Evolutionary conservation across 202 grass and related monocot genomes (phyloP).

Genomic region (Bolboschoenoplectus hybrid): DNA sequence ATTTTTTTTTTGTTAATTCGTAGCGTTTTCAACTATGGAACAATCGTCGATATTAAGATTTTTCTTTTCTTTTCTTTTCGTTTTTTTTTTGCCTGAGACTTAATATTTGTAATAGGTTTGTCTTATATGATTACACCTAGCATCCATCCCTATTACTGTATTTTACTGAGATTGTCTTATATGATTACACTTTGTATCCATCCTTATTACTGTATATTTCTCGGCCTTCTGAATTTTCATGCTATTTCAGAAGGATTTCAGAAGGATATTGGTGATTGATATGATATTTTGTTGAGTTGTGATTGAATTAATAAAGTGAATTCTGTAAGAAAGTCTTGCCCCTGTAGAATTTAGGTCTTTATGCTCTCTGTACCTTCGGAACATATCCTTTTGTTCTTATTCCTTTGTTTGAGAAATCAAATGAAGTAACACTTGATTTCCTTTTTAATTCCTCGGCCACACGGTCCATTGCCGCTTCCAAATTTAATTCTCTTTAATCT

Average conservation of each 20-base stretch:
- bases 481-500: background rate
- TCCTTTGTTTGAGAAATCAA: background rate
- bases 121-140: constrained; percentile 7
- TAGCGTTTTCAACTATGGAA: background rate
- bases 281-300: constrained; percentile 20
- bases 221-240: background rate
- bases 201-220: constrained; percentile 4
- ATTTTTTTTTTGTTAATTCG: background rate
- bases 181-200: constrained; percentile 1
- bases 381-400: constrained; percentile 5
- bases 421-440: background rate
- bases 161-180: constrained; percentile 8
- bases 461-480: background rate
- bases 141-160: constrained; percentile 9
- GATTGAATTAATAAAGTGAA: background rate
- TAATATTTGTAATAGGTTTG: background rate
- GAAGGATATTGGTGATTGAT: constrained; percentile 7
- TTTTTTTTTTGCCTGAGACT: background rate
- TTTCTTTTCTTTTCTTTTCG: background rate
- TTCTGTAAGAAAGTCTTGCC: background rate
- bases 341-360: background rate
- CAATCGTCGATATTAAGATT: background rate
- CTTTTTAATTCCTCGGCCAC: background rate
- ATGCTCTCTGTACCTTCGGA: background rate
- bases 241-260: background rate